These are phyloP conservation scores for Purpureocillium takamizusanense DNA, from an alignment of 2,329 filamentous ascomycete genomes.

Conservation along the genomic window DNA sequence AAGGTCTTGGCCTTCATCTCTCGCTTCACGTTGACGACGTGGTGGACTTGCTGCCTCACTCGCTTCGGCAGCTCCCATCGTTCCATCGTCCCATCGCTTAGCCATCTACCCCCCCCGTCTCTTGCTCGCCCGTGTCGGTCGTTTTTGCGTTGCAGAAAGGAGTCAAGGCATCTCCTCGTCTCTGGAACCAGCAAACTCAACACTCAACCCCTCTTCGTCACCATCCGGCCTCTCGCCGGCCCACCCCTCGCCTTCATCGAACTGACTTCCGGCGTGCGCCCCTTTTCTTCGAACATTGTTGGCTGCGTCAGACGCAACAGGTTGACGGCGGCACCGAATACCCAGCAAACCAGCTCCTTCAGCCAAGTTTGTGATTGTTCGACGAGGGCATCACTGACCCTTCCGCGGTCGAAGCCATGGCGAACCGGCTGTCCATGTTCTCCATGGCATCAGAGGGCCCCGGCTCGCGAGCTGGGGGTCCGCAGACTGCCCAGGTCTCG, in stretches of 20 bases:
- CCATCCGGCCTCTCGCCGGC: not conserved
- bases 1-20: too few relatives aligned
- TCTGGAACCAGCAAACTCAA: too few relatives aligned
- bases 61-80: conserved; percentile 43
- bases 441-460: conserved; percentile 57
- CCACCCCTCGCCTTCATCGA: not conserved
- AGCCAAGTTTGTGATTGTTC: conserved; percentile 26
- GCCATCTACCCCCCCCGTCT: conserved; percentile 6
- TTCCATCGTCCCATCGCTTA: conserved; percentile 25
- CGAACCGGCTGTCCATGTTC: conserved; percentile 61
- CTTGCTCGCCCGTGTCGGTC: not conserved
- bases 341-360: too few relatives aligned
- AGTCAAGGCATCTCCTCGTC: not conserved
- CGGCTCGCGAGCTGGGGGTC: conserved; percentile 47
- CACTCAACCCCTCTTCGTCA: too few relatives aligned
- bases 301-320: too few relatives aligned
- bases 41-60: conserved; percentile 22
- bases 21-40: too few relatives aligned
- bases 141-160: not conserved
- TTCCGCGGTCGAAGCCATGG: conserved; percentile 32
- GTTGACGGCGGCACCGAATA: too few relatives aligned
- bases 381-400: conserved; percentile 20
- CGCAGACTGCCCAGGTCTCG: conserved; percentile 72
- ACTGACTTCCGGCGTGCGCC: not conserved
- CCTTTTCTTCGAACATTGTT: too few relatives aligned